Percentiles rank a stretch among this genome's conserved stretches.
phyloP scores from a whole-genome alignment of 352 stramenopile genomes.

The Halophytophthora polymorphica region DNA sequence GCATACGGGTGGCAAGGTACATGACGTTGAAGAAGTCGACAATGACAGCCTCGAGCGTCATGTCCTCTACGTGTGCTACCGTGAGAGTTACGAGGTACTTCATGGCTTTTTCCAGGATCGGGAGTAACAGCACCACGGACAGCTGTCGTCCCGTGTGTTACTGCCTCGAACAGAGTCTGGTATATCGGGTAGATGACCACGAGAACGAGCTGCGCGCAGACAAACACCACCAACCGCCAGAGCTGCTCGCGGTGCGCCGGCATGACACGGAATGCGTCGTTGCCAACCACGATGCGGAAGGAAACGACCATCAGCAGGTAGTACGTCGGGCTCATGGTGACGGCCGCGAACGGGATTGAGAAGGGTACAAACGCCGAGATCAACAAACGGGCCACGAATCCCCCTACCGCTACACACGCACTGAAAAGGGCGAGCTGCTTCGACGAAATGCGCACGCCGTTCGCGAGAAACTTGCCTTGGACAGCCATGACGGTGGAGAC shows the following conservation, averaged over 20 bases:
- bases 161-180: constrained; percentile 3
- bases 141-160: constrained; percentile 2
- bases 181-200: constrained; percentile 16
- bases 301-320: background rate
- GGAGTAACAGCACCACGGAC: constrained; percentile 4
- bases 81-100: constrained; percentile 12
- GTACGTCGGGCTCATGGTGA: constrained; percentile 6
- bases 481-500: constrained; percentile 5
- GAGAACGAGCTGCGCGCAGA: constrained; percentile 7
- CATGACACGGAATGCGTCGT: background rate
- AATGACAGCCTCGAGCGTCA: constrained; percentile 10
- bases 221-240: constrained; percentile 5
- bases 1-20: constrained; percentile 16
- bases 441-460: constrained; percentile 1
- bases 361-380: constrained; percentile 8
- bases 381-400: background rate
- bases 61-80: constrained; percentile 12
- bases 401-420: background rate
- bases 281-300: background rate
- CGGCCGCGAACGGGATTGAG: constrained; percentile 13
- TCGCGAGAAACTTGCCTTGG: constrained; percentile 6
- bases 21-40: constrained; percentile 22
- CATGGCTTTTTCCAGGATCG: constrained; percentile 11
- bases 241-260: constrained; percentile 4
- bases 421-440: constrained; percentile 5